phyloP scores from a whole-genome alignment of 2,329 filamentous ascomycete species.

The Botrytis cinerea region DNA sequence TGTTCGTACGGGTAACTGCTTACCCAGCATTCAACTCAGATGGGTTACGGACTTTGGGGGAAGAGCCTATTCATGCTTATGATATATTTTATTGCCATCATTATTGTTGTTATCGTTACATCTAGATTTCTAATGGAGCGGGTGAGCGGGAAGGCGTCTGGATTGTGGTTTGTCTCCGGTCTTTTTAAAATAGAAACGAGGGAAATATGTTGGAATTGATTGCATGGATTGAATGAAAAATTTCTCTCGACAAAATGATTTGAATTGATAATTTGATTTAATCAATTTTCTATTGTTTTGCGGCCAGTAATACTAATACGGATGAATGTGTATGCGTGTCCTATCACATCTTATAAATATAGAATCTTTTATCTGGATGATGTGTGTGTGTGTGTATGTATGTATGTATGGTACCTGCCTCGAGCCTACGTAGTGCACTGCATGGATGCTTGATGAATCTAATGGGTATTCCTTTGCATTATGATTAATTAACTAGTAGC shows the following conservation, averaged over 20 bases:
- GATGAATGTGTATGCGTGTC: not conserved
- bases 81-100: not conserved
- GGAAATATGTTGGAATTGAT: not conserved
- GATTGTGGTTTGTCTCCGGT: not conserved
- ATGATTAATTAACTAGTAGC: not conserved
- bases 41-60: not conserved
- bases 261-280: not conserved
- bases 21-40: not conserved
- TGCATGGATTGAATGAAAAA: not conserved
- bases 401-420: slow-evolving; percentile 3
- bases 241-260: not conserved
- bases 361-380: not conserved
- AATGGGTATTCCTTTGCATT: not conserved
- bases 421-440: not conserved
- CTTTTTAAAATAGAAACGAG: not conserved
- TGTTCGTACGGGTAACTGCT: slow-evolving; percentile 1
- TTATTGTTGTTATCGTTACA: not conserved
- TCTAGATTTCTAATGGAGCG: not conserved
- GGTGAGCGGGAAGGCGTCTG: not conserved
- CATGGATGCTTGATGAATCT: not conserved
- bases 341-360: slow-evolving; percentile 8
- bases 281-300: not conserved
- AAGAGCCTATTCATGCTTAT: not conserved
- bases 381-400: too few species aligned
- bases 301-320: not conserved